Base-by-base conservation (phyloP, 2,329 filamentous ascomycete genomes). In the Beauveria asiatica region DNA sequence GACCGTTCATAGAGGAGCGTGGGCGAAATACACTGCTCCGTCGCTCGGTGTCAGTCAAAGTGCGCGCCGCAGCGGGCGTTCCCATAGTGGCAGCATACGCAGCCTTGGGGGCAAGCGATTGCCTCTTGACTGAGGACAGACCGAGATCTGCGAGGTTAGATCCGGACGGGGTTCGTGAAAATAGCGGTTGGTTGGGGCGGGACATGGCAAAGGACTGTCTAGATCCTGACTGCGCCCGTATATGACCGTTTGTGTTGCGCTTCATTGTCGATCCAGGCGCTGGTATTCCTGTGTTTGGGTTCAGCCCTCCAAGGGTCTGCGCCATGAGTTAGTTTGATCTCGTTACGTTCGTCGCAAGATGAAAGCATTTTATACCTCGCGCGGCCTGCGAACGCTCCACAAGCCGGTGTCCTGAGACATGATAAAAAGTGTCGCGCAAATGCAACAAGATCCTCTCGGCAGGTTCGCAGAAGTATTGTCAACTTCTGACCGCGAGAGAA, bases 191-290 rank as follows among this genome's bases (percentile, higher is more conserved):
- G 69, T 84, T 90, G 11, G 92, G 92, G 62, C 92, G 85, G 67
- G 85, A 83, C 65, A 92, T 83, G 67, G 91, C 92, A 63, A 96
- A 90, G 67, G 92, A 93, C 72, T 95, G 88, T 68, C 89, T 85
- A 71, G 87, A 88, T 70, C 87, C 88, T 64, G 92, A 96, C 67
- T 90, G 84, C 30, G 90, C 91, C 67, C 93, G 90, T 66, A 79
- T 85, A 78, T 96, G 90, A 70, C 87, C 86, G 59, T 69, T 71
- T 17, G 86, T 85, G 69, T 83, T 87, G 67, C 94, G 90, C 79
- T 99, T 99, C 82, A 99, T 88, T 45, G 92, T 90, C 45, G 93
- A 97, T 30, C 89, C 83, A 9, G 94, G 93, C 76, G 96, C 91
- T 21, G 94, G 94, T 64, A 99, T 90, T 23, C 85, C 84, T 21